phyloP scores from a whole-genome alignment of 202 grass and related monocot species.

The Schoenoplectus triqueter region DNA sequence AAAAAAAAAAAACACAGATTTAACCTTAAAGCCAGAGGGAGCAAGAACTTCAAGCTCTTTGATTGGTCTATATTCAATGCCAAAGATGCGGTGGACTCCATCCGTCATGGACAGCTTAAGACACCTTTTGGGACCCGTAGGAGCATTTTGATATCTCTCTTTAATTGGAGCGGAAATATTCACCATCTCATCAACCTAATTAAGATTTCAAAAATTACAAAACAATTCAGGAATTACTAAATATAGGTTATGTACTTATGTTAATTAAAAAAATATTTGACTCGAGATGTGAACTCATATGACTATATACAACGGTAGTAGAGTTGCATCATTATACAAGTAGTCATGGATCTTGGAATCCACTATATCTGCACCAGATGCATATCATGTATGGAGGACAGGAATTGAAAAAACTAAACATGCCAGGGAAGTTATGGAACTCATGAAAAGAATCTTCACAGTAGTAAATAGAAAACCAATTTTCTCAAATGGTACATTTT shows the following conservation, averaged over 20 bases:
- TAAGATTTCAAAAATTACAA: conserved; percentile 35
- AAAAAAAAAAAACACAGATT: conserved; percentile 11
- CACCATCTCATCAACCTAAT: conserved; percentile 91
- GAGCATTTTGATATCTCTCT: conserved; percentile 68
- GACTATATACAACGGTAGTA: too few relatives aligned
- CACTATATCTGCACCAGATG: too few relatives aligned
- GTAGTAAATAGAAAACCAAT: too few relatives aligned
- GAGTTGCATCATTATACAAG: too few relatives aligned
- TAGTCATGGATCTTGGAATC: too few relatives aligned
- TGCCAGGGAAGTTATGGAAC: too few relatives aligned
- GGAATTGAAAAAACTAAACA: too few relatives aligned
- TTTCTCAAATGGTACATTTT: too few relatives aligned
- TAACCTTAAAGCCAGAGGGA: conserved; percentile 89
- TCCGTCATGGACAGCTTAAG: conserved; percentile 93
- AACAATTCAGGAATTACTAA: background rate
- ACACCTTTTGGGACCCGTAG: conserved; percentile 69
- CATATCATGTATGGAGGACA: too few relatives aligned
- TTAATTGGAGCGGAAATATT: conserved; percentile 77
- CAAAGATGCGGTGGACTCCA: conserved; percentile 69
- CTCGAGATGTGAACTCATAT: background rate
- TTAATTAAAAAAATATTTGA: background rate
- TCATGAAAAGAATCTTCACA: too few relatives aligned
- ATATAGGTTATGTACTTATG: background rate
- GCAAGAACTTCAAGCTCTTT: conserved; percentile 84
- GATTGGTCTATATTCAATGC: conserved; percentile 87